Base-by-base conservation (phyloP, 1,139 yeast species). In the Blastobotrys elegans region DNA sequence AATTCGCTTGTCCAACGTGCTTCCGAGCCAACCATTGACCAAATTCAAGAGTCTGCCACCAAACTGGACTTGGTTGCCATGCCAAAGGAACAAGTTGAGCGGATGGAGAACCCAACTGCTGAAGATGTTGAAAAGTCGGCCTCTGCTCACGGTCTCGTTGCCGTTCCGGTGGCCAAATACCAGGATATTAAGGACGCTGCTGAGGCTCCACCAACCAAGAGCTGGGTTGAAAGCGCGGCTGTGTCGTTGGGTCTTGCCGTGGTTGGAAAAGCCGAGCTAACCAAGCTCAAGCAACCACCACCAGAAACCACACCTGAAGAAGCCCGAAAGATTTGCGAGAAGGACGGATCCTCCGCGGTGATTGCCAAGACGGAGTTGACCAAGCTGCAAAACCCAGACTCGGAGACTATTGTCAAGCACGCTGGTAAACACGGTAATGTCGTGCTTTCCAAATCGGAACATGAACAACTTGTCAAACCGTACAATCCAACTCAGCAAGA, bases 211-310 rank as follows among this genome's bases (percentile, higher is more conserved):
- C 56, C 57, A 30, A 63, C 59, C 47, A 53, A 47, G 41, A 52
- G 51, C 17, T 59, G 55, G 50, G 57, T 64, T 36, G 57, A 54
- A 20, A 53, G 57, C 7, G 61, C 62, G 20, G 74, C 73, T 1
- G 59, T 61, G 6, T 59, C 60, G n/a, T 52, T 68, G 11, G 74
- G 73, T 3, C 59, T 72, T 50, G 60, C 67, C 4, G 62, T 70
- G 0, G 26, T 78, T 16, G 54, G 72, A 11, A 45, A 54, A 1
- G 58, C 49, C 11, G 72, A 65, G 13, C 57, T 60, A 31, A 52
- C 54, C 1, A 37, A 55, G 14, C 51, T 64, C 32, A 53, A 53
- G 35, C 43, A 45, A 1, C 60, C 61, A 2, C 35, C 56, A 8
- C 48, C 53, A 1, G 51, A 43, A n/a, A 41, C 46, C 13, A 47